Evolutionary conservation across 176 grass and related monocot species (phyloP).

Genomic region (Eragrostis curvula): DNA sequence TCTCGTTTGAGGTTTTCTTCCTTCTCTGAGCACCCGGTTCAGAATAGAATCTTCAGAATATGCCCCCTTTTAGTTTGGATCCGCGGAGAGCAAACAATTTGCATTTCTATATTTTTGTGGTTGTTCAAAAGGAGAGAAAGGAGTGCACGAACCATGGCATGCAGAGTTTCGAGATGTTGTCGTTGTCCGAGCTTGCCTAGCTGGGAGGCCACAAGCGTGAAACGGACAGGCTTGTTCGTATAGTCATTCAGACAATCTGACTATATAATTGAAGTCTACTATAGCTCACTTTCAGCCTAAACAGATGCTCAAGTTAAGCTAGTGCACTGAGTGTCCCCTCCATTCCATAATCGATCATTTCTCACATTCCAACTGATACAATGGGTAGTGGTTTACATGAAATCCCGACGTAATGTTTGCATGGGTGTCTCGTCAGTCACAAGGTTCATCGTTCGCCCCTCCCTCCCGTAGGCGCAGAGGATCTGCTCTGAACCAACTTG

Average conservation of each 20-base stretch:
- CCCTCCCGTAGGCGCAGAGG: not conserved
- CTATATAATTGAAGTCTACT: too few relatives aligned
- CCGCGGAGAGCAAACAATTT: not conserved
- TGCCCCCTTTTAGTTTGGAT: too few relatives aligned
- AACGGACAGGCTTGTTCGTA: not conserved
- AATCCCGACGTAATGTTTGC: too few relatives aligned
- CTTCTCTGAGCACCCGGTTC: not conserved
- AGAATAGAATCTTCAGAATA: too few relatives aligned
- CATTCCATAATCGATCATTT: not conserved
- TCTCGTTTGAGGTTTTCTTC: constrained; percentile 23
- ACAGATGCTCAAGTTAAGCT: not conserved
- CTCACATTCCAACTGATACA: too few relatives aligned
- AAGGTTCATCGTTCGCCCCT: not conserved
- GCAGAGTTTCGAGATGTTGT: not conserved
- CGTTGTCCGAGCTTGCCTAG: not conserved
- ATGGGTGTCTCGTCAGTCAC: not conserved
- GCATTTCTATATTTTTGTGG: not conserved
- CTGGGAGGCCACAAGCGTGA: not conserved
- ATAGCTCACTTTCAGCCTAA: not conserved
- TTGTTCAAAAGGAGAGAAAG: not conserved
- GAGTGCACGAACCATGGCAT: not conserved
- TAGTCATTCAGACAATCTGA: not conserved
- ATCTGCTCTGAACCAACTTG: not conserved
- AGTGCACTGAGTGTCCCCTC: not conserved
- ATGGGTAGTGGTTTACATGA: too few relatives aligned